Evolutionary conservation across 208 protist species (phyloP).

Genomic region (Entamoeba moshkovskii): DNA sequence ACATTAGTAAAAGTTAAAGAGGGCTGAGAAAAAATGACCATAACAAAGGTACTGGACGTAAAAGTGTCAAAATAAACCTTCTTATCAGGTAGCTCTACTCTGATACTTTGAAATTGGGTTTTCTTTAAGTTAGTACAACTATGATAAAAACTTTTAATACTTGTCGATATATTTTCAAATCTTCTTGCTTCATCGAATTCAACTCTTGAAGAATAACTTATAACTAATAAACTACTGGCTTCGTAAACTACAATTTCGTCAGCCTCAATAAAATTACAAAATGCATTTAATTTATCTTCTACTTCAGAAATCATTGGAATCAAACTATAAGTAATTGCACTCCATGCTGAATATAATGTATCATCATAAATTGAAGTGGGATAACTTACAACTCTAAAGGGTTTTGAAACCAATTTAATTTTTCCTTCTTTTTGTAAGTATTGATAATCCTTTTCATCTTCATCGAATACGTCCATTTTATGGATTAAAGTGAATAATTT

Average conservation of each 20-base stretch:
- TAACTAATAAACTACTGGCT: not conserved
- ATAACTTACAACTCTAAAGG: not conserved
- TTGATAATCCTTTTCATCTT: not conserved
- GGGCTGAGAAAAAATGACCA: not conserved
- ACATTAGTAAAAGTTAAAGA: not conserved
- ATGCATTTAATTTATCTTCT: not conserved
- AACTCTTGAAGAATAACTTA: not conserved
- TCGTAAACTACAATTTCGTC: constrained; percentile 1
- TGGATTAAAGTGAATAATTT: constrained; percentile 4
- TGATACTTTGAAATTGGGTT: not conserved
- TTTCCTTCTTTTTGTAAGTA: not conserved
- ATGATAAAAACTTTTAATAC: not conserved
- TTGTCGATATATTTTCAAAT: not conserved
- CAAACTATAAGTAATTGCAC: not conserved
- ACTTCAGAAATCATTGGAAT: not conserved
- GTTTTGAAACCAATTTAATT: not conserved
- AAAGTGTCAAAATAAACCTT: not conserved
- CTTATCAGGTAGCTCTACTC: not conserved
- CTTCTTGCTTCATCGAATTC: not conserved
- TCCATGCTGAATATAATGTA: not conserved
- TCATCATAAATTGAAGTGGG: not conserved
- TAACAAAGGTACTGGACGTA: not conserved
- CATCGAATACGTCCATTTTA: not conserved
- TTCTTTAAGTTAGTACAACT: not conserved
- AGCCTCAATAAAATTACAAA: not conserved